Base-by-base conservation (phyloP, 1,139 yeast genomes). In the Yamadazyma kanchanaburiensis region DNA sequence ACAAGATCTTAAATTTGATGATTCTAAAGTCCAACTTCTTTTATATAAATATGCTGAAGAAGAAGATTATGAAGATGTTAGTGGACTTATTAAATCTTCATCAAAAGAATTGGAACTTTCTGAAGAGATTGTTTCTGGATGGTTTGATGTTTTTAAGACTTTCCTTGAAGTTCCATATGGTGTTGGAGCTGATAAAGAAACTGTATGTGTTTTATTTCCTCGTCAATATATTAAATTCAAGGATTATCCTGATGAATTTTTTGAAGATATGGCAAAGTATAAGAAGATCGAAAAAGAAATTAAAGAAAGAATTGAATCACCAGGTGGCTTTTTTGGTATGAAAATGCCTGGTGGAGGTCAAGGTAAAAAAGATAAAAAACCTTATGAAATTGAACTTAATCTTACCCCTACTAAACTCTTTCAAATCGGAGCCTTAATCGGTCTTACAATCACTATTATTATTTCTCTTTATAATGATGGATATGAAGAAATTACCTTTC, bases 401-500 rank as follows among this genome's bases (percentile, higher is more conserved):
- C 37, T 61, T 26, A 48, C 48, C 33, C 51, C 60, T 22, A 45
- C 53, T 33, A 52, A 47, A 28, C 45, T 49, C 25, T 57, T 64
- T 38, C 64, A 58, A 39, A 28, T 58, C 24, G 69, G 67, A 20
- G 33, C 56, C 7, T 35, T 53, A 5, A 47, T 50, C 26, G 64
- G 65, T 15, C 42, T 62, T 30, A 33, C 51, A 11, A 25, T 50
- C 19, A 55, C 53, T 32, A 35, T 57, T 16, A 5, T 45, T 16
- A 34, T 34, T 15, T 37, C 39, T 11, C 19, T 45, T n/a, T 26
- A 46, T 16, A 48, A 42, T 11, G 59, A 55, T 5, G 26, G 43
- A 21, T 42, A 48, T 25, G 52, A 51, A 26, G 71, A 66, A 42
- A 56, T 66, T 29, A 56, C 70, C 5, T 68, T 68, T 60, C 74